Base-by-base conservation (phyloP, 805 yeast genomes). In the Monosporozyma solicola region DNA sequence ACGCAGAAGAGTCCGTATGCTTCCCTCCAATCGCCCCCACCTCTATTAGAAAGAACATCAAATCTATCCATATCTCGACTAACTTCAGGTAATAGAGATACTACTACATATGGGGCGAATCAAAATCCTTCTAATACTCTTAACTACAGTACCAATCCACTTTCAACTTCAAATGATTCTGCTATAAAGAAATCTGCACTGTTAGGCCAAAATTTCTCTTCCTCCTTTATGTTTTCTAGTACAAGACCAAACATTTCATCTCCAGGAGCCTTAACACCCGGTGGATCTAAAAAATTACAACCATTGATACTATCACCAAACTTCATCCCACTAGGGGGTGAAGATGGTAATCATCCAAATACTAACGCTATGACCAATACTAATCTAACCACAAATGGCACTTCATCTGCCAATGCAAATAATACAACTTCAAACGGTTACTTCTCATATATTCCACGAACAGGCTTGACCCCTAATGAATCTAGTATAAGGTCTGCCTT, bases 401-500 rank as follows among this genome's bases (percentile, higher is more conserved):
- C 3, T 46, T 31, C 27, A 3, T 25, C 33, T 41, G 6, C 13
- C 33, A 50, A 44, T 37, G 44, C 46, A 20, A 49, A 27, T 25
- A 33, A n/a, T n/a, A 31, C 11, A 31, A 45, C 29, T 13, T 27
- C 55, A 20, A 41, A 50, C 7, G 53, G 52, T 29, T 49, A 51
- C 20, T 29, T 55, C 7, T 41, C 58, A 33, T 55, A 53, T 50
- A 59, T 69, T 49, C 66, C 72, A 32, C 64, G 72, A 53, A 68
- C 87, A 0, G 92, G 89, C 0, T 71, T 87, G 47, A 84, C 90
- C 0, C 94, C 94, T 2, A 85, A 83, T 65, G 95, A 87, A 63
- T 79, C 88, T 5, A 77, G 82, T 49, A 59, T 87, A 49, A 74
- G 95, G 58, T 74, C 87, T 0, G 92, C 94, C 0, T 65, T 84